Evolutionary conservation across 2,329 filamentous ascomycete genomes (phyloP), one percentile per base, ranked within the genome.

Genomic region (Chaetomiaceae sp.): DNA sequence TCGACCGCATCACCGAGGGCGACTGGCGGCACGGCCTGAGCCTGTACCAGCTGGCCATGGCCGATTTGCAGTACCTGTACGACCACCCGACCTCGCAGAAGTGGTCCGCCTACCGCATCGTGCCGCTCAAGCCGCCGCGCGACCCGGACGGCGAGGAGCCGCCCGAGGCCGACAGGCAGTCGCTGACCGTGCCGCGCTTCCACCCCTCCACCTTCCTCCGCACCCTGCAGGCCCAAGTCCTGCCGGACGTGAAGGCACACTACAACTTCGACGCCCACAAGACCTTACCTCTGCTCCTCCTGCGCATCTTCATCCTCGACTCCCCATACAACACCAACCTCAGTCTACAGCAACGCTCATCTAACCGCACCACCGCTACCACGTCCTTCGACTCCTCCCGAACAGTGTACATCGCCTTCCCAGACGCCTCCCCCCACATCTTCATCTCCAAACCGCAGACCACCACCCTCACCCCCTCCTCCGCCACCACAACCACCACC

Each of bases 161-260:
- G 9, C 62, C 69, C 33, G 63, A 65, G 48, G 57, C 69, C 12
- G 71, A 79, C 58, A 64, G 66, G 38, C 62, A 68, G 52, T 69
- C 71, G 6, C 63, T 81, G 26, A 60, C 63, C 3, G 68, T 83
- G 39, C 87, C 88, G 10, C 81, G 84, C 14, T 87, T 93, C 58
- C 86, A 94, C 58, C 84, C 87, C 1, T 80, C 85, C 4, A 86
- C 84, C 0, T 95, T 95, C 62, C 71, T 94, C 30, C 78, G 79
- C 53, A 84, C 83, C 54, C 76, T 95, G 2, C 84, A 90, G 55
- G 72, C 73, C 33, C 83, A 90, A 59, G 76, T 89, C 15, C 72
- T 87, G 1, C 86, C 88, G 1, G 76, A 93, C 48, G 78, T 90
- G 56, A 94, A 93, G 64, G 85, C 86, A 5, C 86, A 94, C 65